Percentiles rank a stretch among this genome's conserved stretches.
Conservation (phyloP, 441 rosid genomes). For the Melastoma candidum region DNA sequence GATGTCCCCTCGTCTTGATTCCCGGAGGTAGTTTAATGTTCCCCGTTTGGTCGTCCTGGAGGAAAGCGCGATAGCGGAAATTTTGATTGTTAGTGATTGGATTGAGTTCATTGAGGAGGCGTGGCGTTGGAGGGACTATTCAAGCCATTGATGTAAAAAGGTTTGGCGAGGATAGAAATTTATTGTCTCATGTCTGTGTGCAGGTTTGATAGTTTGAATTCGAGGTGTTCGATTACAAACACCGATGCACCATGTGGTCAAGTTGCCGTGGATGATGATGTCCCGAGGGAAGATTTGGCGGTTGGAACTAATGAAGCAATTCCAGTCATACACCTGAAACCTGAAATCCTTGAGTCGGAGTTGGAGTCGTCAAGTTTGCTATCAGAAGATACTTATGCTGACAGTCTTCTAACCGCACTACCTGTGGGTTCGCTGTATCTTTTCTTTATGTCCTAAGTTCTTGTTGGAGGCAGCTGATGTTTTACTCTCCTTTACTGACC, state of each 20-base stretch:
- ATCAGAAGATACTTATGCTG: constrained; percentile 45
- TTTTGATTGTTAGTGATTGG: no score
- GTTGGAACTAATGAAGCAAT: constrained; percentile 31
- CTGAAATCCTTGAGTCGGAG: constrained; percentile 44
- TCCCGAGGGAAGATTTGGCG: constrained; percentile 28
- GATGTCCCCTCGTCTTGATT: constrained; percentile 14
- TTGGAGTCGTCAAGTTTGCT: constrained; percentile 51
- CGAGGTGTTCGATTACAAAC: constrained; percentile 55
- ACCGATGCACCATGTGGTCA: constrained; percentile 38
- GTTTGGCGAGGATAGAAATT: not conserved
- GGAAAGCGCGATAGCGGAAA: not conserved
- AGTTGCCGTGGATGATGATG: constrained; percentile 37
- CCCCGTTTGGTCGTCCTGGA: constrained; percentile 1
- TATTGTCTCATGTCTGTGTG: constrained; percentile 1
- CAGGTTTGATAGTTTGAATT: constrained; percentile 31
- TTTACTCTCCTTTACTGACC: constrained; percentile 7
- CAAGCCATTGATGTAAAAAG: not conserved
- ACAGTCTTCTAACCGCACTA: constrained; percentile 57
- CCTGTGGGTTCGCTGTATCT: constrained; percentile 40
- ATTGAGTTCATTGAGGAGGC: not conserved
- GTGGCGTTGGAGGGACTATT: not conserved
- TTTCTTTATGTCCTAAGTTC: not conserved
- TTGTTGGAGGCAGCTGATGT: not conserved
- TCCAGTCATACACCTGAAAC: constrained; percentile 58
- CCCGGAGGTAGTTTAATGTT: constrained; percentile 22